Evolutionary conservation across 164 flowering plant species (phyloP).

Genomic region (Magnolia kwangsiensis): DNA sequence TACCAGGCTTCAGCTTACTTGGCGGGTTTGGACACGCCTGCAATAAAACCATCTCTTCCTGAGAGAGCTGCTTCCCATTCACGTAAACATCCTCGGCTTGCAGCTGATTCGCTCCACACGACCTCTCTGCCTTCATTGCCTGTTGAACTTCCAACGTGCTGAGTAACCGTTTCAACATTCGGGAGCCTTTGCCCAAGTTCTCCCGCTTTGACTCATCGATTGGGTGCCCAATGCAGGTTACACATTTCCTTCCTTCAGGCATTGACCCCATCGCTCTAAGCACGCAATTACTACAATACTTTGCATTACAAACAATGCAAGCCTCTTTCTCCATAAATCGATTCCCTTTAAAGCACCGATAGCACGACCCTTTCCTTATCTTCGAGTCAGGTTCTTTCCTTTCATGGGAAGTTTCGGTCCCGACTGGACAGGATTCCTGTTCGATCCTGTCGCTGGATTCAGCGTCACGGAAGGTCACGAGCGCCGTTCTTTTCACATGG

Average conservation of each 20-base stretch:
- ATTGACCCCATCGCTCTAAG: conserved; percentile 98
- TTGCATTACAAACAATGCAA: conserved; percentile 92
- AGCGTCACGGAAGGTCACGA: conserved; percentile 49
- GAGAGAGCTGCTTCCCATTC: conserved; percentile 74
- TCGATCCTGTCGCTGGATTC: conserved; percentile 20
- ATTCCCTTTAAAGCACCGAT: conserved; percentile 78
- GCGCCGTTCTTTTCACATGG: conserved; percentile 36
- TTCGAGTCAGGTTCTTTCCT: conserved; percentile 27
- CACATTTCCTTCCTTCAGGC: conserved; percentile 99
- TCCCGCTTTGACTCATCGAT: conserved; percentile 75
- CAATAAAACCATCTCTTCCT: conserved; percentile 66
- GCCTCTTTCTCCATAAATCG: conserved; percentile 90
- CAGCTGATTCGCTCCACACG: conserved; percentile 82
- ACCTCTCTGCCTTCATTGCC: conserved; percentile 83
- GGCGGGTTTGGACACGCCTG: conserved; percentile 88
- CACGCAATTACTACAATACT: conserved; percentile 86
- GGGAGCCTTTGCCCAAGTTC: conserved; percentile 81
- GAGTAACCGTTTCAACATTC: conserved; percentile 76
- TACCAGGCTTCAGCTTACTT: conserved; percentile 83
- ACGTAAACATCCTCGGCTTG: conserved; percentile 75
- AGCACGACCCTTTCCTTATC: conserved; percentile 67
- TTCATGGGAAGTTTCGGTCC: conserved; percentile 22
- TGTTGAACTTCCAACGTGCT: conserved; percentile 70
- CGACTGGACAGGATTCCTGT: conserved; percentile 23
- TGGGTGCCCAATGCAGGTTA: conserved; percentile 77